phyloP scores from a whole-genome alignment of 1,284 basidiomycete genomes.

The Singerocomus inundabilis region DNA sequence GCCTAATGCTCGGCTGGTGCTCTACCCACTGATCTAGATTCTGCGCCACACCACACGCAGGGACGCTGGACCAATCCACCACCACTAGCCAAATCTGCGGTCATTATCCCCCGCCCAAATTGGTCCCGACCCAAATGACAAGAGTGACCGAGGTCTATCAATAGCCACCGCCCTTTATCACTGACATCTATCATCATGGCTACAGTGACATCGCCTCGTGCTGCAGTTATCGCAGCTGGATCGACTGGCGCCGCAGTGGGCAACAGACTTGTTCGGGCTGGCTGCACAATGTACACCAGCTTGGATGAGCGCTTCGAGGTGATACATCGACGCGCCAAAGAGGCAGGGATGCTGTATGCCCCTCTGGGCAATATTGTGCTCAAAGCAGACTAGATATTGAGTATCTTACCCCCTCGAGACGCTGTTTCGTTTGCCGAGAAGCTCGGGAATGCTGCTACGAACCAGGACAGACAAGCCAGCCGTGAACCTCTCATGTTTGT shows the following conservation, averaged over 20 bases:
- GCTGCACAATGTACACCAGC: conserved; percentile 50
- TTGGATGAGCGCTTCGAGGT: conserved; percentile 50
- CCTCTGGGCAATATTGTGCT: conserved; percentile 44
- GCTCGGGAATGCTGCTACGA: conserved; percentile 32
- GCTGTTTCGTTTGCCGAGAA: conserved; percentile 49
- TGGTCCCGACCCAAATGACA: neutral
- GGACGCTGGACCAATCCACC: neutral
- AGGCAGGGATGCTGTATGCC: conserved; percentile 53
- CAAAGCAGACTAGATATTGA: conserved; percentile 48
- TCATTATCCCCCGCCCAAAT: neutral
- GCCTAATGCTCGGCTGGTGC: conserved; percentile 5
- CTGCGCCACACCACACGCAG: conserved; percentile 12
- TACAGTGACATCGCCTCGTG: conserved; percentile 1
- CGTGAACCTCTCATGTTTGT: conserved; percentile 40
- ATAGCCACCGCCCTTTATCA: conserved; percentile 7
- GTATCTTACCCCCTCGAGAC: conserved; percentile 57
- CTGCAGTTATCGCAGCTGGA: conserved; percentile 34
- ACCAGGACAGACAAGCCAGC: conserved; percentile 8
- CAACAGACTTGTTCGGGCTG: conserved; percentile 38
- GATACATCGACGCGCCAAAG: conserved; percentile 46
- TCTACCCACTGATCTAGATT: conserved; percentile 20
- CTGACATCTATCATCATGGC: conserved; percentile 16
- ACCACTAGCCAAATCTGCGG: neutral
- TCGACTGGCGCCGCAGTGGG: conserved; percentile 47
- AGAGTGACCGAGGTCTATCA: conserved; percentile 18